phyloP scores from a whole-genome alignment of 2,329 filamentous ascomycete genomes.

The Alternaria longipes region DNA sequence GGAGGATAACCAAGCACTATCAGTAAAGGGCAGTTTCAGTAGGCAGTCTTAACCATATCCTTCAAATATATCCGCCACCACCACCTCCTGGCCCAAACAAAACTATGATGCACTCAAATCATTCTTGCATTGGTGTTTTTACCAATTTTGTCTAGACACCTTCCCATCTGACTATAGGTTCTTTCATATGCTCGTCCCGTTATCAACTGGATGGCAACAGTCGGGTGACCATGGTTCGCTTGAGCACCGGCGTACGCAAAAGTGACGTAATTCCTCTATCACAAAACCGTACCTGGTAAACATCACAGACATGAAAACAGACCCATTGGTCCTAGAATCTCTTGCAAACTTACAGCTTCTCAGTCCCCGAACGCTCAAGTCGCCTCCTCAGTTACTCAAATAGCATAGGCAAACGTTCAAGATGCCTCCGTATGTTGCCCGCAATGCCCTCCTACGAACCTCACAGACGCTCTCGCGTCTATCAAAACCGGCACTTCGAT shows the following conservation, averaged over 20 bases:
- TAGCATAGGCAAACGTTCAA: not conserved
- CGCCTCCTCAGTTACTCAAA: not conserved
- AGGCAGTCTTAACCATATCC: not conserved
- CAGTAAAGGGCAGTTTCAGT: not conserved
- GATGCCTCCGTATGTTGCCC: slow-evolving; percentile 26
- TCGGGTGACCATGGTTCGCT: not conserved
- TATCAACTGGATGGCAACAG: not conserved
- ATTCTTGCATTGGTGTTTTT: not conserved
- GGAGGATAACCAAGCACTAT: not conserved
- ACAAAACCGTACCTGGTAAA: slow-evolving; percentile 7
- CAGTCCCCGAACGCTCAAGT: not conserved
- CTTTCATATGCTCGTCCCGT: not conserved
- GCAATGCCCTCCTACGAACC: slow-evolving; percentile 9
- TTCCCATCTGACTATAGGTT: not conserved
- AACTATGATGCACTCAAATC: not conserved
- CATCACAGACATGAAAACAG: not conserved
- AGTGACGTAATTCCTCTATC: slow-evolving; percentile 20
- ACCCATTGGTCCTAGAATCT: not conserved
- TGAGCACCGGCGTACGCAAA: slow-evolving; percentile 14
- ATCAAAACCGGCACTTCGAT: slow-evolving; percentile 9
- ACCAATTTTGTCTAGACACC: not conserved
- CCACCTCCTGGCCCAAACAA: not conserved
- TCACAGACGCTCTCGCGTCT: slow-evolving; percentile 7
- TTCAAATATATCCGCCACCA: not conserved
- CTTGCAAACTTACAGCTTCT: not conserved